Conservation (phyloP, 768 basidiomycete genomes). For the Trametes elegans region DNA sequence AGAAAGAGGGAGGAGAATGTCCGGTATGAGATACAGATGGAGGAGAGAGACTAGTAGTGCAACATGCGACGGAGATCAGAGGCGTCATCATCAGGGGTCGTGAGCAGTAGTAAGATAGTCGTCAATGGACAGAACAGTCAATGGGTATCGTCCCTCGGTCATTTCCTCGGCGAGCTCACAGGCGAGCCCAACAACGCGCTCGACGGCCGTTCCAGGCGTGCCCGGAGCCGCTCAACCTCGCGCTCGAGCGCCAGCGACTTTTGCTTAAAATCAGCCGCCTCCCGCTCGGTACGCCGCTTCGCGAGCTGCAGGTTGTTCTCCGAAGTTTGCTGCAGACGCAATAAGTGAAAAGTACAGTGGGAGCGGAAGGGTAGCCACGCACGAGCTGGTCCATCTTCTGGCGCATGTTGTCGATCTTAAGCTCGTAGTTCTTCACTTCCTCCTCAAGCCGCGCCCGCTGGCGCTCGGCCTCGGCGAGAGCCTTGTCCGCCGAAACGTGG, state of each 20-base stretch:
- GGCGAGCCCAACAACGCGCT: constrained; percentile 36
- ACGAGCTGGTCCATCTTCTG: constrained; percentile 62
- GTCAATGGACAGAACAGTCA: too few species aligned
- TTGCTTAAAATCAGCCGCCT: constrained; percentile 72
- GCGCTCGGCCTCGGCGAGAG: constrained; percentile 60
- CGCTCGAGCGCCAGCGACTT: constrained; percentile 64
- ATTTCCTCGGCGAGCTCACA: constrained; percentile 36
- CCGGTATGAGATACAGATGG: constrained; percentile 20
- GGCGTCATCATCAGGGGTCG: constrained; percentile 9
- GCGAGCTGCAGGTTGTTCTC: constrained; percentile 66
- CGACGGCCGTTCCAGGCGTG: constrained; percentile 58
- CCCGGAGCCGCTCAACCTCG: constrained; percentile 68
- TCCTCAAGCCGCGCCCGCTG: constrained; percentile 62
- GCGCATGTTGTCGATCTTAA: constrained; percentile 55
- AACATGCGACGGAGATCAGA: constrained; percentile 14
- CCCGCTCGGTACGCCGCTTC: constrained; percentile 75
- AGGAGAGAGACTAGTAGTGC: constrained; percentile 18
- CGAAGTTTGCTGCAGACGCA: constrained; percentile 56
- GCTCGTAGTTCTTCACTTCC: constrained; percentile 58
- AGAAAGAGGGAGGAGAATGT: not conserved
- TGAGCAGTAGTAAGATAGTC: constrained; percentile 1
- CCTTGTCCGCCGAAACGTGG: constrained; percentile 47
- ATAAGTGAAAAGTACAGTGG: constrained; percentile 10
- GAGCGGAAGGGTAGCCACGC: constrained; percentile 24
- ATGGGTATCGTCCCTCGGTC: constrained; percentile 2